Conservation (phyloP, 371 early-diverging fungal genomes). For the Haplosporangium sp. region DNA sequence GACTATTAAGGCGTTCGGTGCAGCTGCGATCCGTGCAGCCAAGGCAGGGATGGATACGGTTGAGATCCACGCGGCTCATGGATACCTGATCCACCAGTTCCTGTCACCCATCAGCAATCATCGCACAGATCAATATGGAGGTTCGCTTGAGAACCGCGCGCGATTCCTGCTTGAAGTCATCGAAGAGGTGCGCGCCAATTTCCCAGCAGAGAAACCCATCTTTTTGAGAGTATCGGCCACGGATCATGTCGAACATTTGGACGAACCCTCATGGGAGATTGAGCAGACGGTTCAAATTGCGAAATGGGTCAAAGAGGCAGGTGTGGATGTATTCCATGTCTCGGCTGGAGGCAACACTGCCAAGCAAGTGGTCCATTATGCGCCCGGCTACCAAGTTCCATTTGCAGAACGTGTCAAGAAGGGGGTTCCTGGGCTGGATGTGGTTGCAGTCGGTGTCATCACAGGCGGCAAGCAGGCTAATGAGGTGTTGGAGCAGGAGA, state of each 20-base stretch:
- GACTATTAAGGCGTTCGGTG: constrained; percentile 69
- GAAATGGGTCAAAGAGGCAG: constrained; percentile 65
- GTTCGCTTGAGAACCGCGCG: constrained; percentile 80
- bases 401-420: constrained; percentile 69
- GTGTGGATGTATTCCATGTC: constrained; percentile 82
- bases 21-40: constrained; percentile 75
- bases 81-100: constrained; percentile 83
- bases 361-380: constrained; percentile 60
- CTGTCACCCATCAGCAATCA: constrained; percentile 82
- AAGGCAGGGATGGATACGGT: constrained; percentile 86
- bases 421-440: constrained; percentile 64
- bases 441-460: constrained; percentile 83
- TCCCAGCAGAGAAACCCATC: constrained; percentile 81
- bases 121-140: constrained; percentile 87
- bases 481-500: constrained; percentile 66
- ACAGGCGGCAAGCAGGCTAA: constrained; percentile 73
- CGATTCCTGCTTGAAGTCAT: constrained; percentile 75
- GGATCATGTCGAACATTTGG: constrained; percentile 69
- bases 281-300: constrained; percentile 74
- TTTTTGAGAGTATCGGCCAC: constrained; percentile 84
- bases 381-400: constrained; percentile 77
- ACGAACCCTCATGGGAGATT: constrained; percentile 63
- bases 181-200: constrained; percentile 69
- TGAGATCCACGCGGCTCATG: constrained; percentile 83
- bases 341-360: constrained; percentile 74